Evolutionary conservation across 805 yeast genomes (phyloP), one percentile per base, ranked within the genome.

Genomic region (Yarrowia divulgata): DNA sequence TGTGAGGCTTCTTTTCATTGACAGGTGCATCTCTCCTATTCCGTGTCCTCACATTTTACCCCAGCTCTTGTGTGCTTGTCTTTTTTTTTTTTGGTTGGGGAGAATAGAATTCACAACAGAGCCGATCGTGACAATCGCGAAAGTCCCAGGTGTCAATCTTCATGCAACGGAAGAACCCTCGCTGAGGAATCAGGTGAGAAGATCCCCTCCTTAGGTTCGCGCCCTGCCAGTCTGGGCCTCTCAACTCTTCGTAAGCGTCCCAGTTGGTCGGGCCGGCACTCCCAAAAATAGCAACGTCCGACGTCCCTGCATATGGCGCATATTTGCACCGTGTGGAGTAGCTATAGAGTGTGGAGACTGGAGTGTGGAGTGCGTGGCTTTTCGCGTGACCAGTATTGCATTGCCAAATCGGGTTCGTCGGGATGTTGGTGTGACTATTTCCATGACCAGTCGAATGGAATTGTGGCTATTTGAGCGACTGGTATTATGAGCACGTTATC

Each of bases 71-170:
- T 43, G 14, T 35, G 39, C 39, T 35, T 23, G 29, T 23, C 39
- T 10, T 35, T 13, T 14, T 10, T 35, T 13, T 14, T 40, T 12
- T 40, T 40, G 43, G 43, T 23, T 23, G 29, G 48, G 29, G 7
- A n/a, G 13, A 48, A 14, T 48, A 48, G 16, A 18, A 48, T 48
- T 48, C 52, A 29, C 52, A 46, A 46, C 50, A 46, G 34, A 46
- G 55, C 19, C 55, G 55, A 49, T 49, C 55, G 13, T 49, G 55
- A 16, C 16, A 29, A 49, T 49, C 55, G 19, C 39, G 55, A 32
- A 7, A 16, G 32, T 49, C 49, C 29, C 29, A 8, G 6, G 45
- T 18, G 45, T n/a, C 18, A n/a, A n/a, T 40, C 35, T 9, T 46
- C 12, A 29, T 16, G 55, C 39, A n/a, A n/a, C 55, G 55, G 55